Conservation (phyloP, 2,329 filamentous ascomycete genomes). For the Cladophialophora bantiana region DNA sequence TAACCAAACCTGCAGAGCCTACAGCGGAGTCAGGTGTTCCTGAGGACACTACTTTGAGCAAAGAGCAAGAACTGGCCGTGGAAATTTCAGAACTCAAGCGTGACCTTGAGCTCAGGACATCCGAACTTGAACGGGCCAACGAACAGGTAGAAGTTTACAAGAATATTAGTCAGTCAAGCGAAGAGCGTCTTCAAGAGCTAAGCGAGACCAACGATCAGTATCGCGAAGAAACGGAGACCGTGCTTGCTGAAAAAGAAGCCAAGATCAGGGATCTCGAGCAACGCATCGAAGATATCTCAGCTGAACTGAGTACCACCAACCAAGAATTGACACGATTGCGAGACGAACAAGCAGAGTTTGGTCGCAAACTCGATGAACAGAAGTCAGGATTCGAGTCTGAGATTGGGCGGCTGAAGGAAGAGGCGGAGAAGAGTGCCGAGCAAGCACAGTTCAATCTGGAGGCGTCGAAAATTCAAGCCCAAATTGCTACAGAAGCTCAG, state of each 20-base stretch:
- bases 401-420: slow-evolving; percentile 79
- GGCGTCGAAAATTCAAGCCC: slow-evolving; percentile 89
- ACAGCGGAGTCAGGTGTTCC: slow-evolving; percentile 58
- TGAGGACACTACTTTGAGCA: slow-evolving; percentile 63
- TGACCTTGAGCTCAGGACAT: slow-evolving; percentile 79
- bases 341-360: slow-evolving; percentile 78
- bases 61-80: slow-evolving; percentile 79
- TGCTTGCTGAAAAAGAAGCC: slow-evolving; percentile 77
- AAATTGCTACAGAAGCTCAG: slow-evolving; percentile 91
- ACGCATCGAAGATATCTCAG: slow-evolving; percentile 80
- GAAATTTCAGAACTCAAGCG: slow-evolving; percentile 87
- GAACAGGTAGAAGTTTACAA: slow-evolving; percentile 87
- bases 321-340: slow-evolving; percentile 80
- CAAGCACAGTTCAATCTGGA: slow-evolving; percentile 86
- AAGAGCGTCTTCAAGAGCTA: slow-evolving; percentile 83
- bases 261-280: slow-evolving; percentile 83
- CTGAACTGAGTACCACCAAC: slow-evolving; percentile 82
- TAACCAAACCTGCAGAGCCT: slow-evolving; percentile 69
- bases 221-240: slow-evolving; percentile 80
- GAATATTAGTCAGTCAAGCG: slow-evolving; percentile 81
- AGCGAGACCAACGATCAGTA: slow-evolving; percentile 84
- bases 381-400: slow-evolving; percentile 80
- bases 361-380: slow-evolving; percentile 77
- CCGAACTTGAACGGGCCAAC: slow-evolving; percentile 81
- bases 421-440: slow-evolving; percentile 79